Base-by-base conservation (phyloP, 2,329 filamentous ascomycete species). In the Paecilomyces sp. region DNA sequence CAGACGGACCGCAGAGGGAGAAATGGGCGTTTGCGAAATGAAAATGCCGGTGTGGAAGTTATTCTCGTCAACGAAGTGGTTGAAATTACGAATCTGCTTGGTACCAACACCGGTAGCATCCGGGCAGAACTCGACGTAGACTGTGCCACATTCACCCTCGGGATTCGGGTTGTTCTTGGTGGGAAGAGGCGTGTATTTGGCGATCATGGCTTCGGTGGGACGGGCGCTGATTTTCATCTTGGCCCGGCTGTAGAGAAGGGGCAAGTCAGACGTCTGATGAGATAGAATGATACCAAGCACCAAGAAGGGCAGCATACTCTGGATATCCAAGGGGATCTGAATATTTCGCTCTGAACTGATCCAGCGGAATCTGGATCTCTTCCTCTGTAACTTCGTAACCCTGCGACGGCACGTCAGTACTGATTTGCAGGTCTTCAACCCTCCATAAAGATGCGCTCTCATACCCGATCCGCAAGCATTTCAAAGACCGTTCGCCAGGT, bases 401-500 rank as follows among this genome's bases (percentile, higher is more conserved):
- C 92, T 97, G 74, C 18, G 56, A 15, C 41, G n/a, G 41, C 41
- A 47, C 41, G 41, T 47, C 41, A 47, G 41, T 15, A 18, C 2
- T 7, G n/a, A 47, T 47, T 47, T 22, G 18, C n/a, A 2, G 9
- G 6, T 5, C 25, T 28, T 3, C 1, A 22, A 47, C n/a, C 18
- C 41, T 47, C 15, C 41, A 22, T 6, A 9, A 47, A 1, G 8
- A 47, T 47, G 41, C n/a, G n/a, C n/a, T 47, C 56, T 54, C 89
- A 69, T 85, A 96, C 92, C 75, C 93, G 81, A 76, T 97, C 94
- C 63, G 85, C 82, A 68, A 94, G 88, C 93, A 99, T 96, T 82
- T 99, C 91, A 76, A 96, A 91, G 55, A 92, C 87, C 8, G 94
- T 99, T 77, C 87, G 87, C 86, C 91, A 95, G 68, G 92, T 91